Base-by-base conservation (phyloP, 192 early-diverging fungal genomes). In the Coemansia biformis region DNA sequence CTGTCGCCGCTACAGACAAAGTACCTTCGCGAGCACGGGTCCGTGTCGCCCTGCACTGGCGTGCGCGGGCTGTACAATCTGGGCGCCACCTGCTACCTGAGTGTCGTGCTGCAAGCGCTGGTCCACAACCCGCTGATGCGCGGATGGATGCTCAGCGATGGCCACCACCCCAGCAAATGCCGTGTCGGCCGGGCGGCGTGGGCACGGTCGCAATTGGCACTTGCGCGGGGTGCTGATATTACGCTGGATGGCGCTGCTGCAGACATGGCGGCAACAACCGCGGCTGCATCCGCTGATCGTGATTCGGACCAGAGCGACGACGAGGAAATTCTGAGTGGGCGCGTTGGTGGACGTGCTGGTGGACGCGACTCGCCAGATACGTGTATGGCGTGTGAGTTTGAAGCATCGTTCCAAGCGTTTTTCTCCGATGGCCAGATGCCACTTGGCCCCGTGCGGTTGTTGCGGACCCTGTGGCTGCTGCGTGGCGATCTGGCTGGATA, bases 31-130 rank as follows among this genome's bases (percentile, higher is more conserved):
- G 72, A 69, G 16, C 60, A 75, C 28, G 71, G 60, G 11, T 34
- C 47, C 4, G 38, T 57, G 15, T 38, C 48, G 17, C 37, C 57
- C 24, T 79, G 75, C 21, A 57, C 65, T 29, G 88, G 89, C 5
- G 59, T 96, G 13, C 82, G 95, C n/a, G 95, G 95, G 14, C 64
- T 94, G 42, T 65, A 78, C 26, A 98, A 98, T 48, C 81, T 98
- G 75, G 95, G 95, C 13, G 85, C 87, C 0, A 98, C 95, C 1
- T 98, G 95, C 59, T 98, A 91, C 52, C 92, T 98, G 81, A 92
- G 90, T 62, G 88, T 86, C 5, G 85, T 98, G 18, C 72, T 98
- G 33, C 95, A 98, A 62, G 81, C 86, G 15, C 79, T 98, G 46
- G 72, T 88, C 14, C 92, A 96, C 60, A 98, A 98, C 58, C 95